phyloP scores from a whole-genome alignment of 179 eudicot species.

The Silene coronaria region DNA sequence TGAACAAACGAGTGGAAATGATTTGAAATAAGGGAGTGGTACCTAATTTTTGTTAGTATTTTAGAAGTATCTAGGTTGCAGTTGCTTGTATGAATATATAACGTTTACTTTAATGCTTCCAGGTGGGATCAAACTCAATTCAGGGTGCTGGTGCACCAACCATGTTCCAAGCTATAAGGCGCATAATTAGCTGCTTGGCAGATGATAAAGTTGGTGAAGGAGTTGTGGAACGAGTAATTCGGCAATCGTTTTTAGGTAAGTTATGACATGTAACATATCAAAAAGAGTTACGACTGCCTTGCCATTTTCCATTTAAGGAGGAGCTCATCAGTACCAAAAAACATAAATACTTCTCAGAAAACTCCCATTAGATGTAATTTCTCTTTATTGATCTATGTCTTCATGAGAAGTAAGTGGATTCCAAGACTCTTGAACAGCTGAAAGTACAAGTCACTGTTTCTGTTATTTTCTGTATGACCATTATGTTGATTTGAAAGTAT shows the following conservation, averaged over 20 bases:
- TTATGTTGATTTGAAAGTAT: constrained; percentile 4
- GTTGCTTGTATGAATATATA: background rate
- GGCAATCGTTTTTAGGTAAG: constrained; percentile 81
- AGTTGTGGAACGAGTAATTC: constrained; percentile 67
- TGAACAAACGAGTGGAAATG: too few species aligned
- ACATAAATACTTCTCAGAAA: background rate
- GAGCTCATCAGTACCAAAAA: constrained; percentile 2
- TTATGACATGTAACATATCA: background rate
- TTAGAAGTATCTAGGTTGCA: constrained; percentile 1
- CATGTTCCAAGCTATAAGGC: constrained; percentile 87
- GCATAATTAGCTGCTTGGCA: constrained; percentile 66
- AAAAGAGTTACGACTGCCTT: background rate
- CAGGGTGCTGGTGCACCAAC: constrained; percentile 99
- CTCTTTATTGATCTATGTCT: background rate
- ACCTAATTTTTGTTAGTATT: background rate
- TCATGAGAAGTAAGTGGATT: background rate
- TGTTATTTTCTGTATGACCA: background rate
- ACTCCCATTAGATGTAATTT: background rate
- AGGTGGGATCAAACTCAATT: constrained; percentile 91
- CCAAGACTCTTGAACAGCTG: background rate
- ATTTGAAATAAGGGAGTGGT: background rate
- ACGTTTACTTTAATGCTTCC: constrained; percentile 15
- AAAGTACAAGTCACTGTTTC: background rate
- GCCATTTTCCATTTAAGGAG: background rate
- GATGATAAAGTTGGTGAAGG: constrained; percentile 51